Evolutionary conservation across 345 rosid species (phyloP).

Genomic region (Eucalyptus marginata): DNA sequence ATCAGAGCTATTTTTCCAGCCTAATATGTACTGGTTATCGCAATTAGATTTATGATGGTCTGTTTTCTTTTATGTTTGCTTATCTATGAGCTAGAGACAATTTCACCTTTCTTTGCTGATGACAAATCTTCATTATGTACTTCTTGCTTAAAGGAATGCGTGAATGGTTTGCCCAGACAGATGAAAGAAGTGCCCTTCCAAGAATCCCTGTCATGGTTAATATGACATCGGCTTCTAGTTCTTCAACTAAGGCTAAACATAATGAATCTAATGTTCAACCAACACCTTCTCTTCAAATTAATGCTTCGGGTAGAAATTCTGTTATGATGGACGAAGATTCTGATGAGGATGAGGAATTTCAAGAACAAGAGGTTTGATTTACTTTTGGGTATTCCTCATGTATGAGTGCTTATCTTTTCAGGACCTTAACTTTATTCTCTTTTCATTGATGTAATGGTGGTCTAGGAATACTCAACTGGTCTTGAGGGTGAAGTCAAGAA

Average conservation of each 20-base stretch:
- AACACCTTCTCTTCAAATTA: conserved; percentile 46
- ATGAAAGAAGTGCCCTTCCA: conserved; percentile 85
- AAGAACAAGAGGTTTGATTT: conserved; percentile 70
- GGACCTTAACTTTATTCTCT: background rate
- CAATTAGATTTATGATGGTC: background rate
- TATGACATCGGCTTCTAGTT: conserved; percentile 71
- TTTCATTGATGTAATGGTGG: background rate
- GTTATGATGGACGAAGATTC: conserved; percentile 74
- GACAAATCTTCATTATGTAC: background rate
- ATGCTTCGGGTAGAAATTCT: conserved; percentile 52
- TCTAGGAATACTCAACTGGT: conserved; percentile 4
- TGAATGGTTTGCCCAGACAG: conserved; percentile 95
- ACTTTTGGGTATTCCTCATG: background rate
- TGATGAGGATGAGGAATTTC: conserved; percentile 84
- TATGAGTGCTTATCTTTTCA: background rate
- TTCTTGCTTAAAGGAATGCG: conserved; percentile 54
- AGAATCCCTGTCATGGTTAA: conserved; percentile 98
- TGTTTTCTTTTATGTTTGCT: background rate
- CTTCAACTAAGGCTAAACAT: conserved; percentile 31
- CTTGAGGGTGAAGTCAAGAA: conserved; percentile 42
- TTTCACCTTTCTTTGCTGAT: background rate
- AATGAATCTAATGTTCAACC: conserved; percentile 23
- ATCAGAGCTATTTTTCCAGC: background rate
- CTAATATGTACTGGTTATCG: background rate
- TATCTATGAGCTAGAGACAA: background rate